Evolutionary conservation across 1,139 yeast genomes (phyloP), one percentile per base, ranked within the genome.

Genomic region (Pichia sp.): DNA sequence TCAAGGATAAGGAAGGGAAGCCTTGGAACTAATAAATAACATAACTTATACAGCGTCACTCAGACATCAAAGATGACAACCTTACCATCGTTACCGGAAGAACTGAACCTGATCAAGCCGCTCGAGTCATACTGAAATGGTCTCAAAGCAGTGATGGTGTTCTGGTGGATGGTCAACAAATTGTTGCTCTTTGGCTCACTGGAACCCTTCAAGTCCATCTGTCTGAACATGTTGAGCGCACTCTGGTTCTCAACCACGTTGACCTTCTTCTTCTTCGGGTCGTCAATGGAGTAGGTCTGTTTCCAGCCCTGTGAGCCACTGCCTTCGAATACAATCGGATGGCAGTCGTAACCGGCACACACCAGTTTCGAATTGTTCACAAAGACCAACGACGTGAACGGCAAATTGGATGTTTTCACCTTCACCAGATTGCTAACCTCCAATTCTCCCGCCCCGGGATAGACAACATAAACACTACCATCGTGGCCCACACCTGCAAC

Each of bases 191-290:
- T 72, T 58, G 77, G 75, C 61, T 79, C 76, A 52, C 81, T 84
- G 57, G 89, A 80, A 54, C 99, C 99, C 77, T 90, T 92, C 71
- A 93, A 80, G 72, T 93, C 99, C 79, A 93, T 77, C 72, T 93
- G 97, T 72, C 90, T 86, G 75, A 95, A 95, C 93, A 93, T 90
- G 73, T 88, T 88, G 69, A 93, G 80, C n/a, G 98, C 98, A 59
- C 90, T 86, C 62, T 85, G 87, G 45, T 61, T 61, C 67, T 85
- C 93, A 55, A 76, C 81, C 42, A 78, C 83, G 26, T 79, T 84
- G 19, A 77, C 83, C 10, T 71, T 75, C 53, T 71, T 76, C 59
- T 76, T 80, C 54, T 62, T 70, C 49, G 79, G 80, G 62, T 79
- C 86, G 68, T 89, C 96, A 58, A 90, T 79, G 57, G 84, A 77